Base-by-base conservation (phyloP, 2,329 filamentous ascomycete species). In the Lecanosticta acicola region DNA sequence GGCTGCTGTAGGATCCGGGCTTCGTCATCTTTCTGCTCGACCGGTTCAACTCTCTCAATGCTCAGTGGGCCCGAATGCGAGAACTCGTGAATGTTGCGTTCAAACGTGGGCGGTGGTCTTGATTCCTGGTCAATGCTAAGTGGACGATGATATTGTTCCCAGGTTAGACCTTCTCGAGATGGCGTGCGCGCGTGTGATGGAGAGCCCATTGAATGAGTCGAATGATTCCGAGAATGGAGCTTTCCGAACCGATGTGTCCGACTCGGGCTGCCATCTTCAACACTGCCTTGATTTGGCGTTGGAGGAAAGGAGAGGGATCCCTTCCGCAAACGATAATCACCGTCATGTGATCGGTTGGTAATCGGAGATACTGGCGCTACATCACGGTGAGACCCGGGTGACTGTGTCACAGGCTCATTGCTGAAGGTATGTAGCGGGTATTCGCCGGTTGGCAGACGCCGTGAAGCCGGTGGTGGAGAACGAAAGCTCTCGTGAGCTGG, bases 11-110 rank as follows among this genome's bases (percentile, higher is more conserved):
- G n/a, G n/a, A n/a, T n/a, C n/a, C n/a, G n/a, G n/a, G n/a, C n/a
- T n/a, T n/a, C n/a, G n/a, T n/a, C n/a, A n/a, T 37, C 35, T 16
- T 17, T 17, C 16, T 42, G 34, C 13, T 45, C 43, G 3, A 39
- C 32, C 21, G 51, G 42, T 9, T 46, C 41, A 17, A 54, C 42
- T n/a, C 50, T 43, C 38, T 42, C 49, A 24, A 55, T 55, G 17
- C 47, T 51, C 35, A 53, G 37, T 34, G 51, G 52, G 10, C 51
- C 50, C 19, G 32, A 37, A 17, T 34, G 43, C 9, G 51, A 52
- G 40, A 50, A 52, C 10, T 52, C 49, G 33, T 56, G 50, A 2
- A 51, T 10, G 21, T 45, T 20, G 14, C 46, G 47, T 39, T 46
- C 40, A 18, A 37, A 16, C 17, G 20, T 18, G 16, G 34, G 35